phyloP scores from a whole-genome alignment of 139 green algal species.

The Bryopsis sp. region DNA sequence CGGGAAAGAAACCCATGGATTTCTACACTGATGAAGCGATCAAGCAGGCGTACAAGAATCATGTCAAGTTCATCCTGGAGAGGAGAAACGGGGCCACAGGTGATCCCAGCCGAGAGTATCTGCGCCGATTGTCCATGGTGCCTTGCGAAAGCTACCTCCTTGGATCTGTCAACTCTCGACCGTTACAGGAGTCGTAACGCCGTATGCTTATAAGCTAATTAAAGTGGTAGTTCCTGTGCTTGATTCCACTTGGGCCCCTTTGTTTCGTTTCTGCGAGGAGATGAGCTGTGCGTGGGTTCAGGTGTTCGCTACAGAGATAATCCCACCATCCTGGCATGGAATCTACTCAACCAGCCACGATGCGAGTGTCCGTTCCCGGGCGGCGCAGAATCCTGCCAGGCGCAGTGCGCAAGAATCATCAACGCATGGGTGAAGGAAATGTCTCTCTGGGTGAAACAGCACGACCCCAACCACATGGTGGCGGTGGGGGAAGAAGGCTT shows the following conservation, averaged over 20 bases:
- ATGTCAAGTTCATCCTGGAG: constrained; percentile 22
- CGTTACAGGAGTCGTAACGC: too few relatives aligned
- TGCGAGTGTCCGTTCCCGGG: constrained; percentile 15
- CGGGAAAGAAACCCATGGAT: background rate
- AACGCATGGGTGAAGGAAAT: constrained; percentile 34
- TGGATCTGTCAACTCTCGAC: too few relatives aligned
- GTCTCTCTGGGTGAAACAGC: constrained; percentile 31
- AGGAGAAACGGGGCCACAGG: constrained; percentile 43
- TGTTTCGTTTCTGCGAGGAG: too few relatives aligned
- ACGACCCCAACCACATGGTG: constrained; percentile 39
- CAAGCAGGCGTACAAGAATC: constrained; percentile 14
- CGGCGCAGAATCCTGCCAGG: background rate
- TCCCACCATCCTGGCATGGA: constrained; percentile 47
- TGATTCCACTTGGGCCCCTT: too few relatives aligned
- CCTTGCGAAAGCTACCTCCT: too few relatives aligned
- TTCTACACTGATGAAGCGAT: constrained; percentile 12
- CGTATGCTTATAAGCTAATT: too few relatives aligned
- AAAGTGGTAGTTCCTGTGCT: too few relatives aligned
- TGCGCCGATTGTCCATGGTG: too few relatives aligned
- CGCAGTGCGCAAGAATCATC: too few relatives aligned
- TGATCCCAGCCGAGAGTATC: too few relatives aligned
- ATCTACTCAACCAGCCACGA: constrained; percentile 53
- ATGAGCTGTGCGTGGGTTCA: too few relatives aligned
- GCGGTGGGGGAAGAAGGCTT: constrained; percentile 38
- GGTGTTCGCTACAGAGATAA: constrained; percentile 47